Conservation (phyloP, 2,329 filamentous ascomycete genomes). For the Trichoderma sp. region DNA sequence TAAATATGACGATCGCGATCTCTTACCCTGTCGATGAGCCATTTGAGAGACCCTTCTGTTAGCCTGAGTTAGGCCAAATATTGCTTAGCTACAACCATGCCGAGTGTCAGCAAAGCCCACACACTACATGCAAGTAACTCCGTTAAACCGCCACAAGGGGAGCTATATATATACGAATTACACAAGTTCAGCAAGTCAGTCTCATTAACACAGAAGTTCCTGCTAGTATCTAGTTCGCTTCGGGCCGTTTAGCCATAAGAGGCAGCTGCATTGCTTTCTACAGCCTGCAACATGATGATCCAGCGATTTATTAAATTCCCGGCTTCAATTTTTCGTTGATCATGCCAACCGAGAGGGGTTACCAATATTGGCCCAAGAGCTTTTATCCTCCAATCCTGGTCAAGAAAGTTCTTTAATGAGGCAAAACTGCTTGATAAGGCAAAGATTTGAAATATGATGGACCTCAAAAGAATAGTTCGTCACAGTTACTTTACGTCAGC, state of each 20-base stretch:
- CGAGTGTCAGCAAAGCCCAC: neutral
- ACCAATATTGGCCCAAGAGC: too few relatives aligned
- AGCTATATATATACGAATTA: neutral
- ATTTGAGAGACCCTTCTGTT: neutral
- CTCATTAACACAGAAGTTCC: conserved; percentile 1
- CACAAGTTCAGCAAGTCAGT: neutral
- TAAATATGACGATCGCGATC: neutral
- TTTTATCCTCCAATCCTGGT: neutral
- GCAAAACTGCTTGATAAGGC: neutral
- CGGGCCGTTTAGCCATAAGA: neutral
- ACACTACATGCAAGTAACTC: neutral
- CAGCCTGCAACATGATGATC: neutral
- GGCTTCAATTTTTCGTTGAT: neutral
- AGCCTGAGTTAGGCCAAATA: neutral
- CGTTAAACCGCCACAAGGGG: neutral
- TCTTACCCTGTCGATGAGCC: neutral
- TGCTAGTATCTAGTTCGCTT: neutral
- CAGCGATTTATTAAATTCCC: neutral
- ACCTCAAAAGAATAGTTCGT: neutral
- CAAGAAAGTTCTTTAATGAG: neutral
- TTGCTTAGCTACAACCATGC: neutral
- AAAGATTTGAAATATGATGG: neutral
- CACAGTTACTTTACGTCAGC: neutral
- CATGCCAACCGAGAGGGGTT: neutral
- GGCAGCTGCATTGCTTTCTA: neutral